Percentiles rank a stretch among this genome's conserved stretches.
These are phyloP conservation scores for Fusarium neocosmosporiellum DNA, from an alignment of 2,329 filamentous ascomycete species.

Conservation along the genomic window DNA sequence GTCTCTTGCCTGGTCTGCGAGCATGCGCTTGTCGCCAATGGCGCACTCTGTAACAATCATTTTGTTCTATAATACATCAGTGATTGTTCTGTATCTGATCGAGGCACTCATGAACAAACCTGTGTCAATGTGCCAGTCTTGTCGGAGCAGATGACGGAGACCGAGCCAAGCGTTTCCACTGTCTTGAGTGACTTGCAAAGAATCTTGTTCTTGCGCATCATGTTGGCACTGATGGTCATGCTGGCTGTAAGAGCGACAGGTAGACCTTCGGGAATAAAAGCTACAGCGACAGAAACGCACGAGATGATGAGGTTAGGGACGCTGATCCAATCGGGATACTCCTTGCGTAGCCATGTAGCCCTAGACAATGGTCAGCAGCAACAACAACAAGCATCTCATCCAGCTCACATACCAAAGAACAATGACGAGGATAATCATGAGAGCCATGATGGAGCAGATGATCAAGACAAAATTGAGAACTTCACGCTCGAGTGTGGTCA, in stretches of 20 bases:
- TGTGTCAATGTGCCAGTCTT: conserved; percentile 78
- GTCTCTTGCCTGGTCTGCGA: conserved; percentile 62
- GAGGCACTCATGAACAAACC: conserved; percentile 46
- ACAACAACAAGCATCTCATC: neutral
- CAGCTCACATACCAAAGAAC: conserved; percentile 68
- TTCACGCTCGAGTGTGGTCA: conserved; percentile 78
- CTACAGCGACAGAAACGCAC: conserved; percentile 78
- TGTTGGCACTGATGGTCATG: conserved; percentile 79
- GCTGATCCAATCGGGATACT: conserved; percentile 77
- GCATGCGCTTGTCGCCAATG: conserved; percentile 63
- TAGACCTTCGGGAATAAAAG: conserved; percentile 80
- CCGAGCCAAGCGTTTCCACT: conserved; percentile 78
- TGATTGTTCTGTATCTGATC: neutral
- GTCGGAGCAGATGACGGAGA: conserved; percentile 80
- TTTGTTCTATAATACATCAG: conserved; percentile 65
- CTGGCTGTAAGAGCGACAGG: conserved; percentile 77
- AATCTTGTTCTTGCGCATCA: conserved; percentile 81
- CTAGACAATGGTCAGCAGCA: conserved; percentile 47
- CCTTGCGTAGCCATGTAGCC: conserved; percentile 75
- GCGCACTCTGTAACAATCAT: conserved; percentile 79
- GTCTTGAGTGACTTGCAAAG: conserved; percentile 85
- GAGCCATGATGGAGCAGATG: conserved; percentile 74
- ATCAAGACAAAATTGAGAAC: conserved; percentile 78
- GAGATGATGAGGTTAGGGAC: conserved; percentile 78
- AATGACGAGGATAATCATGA: conserved; percentile 73